phyloP scores from a whole-genome alignment of 139 green algal species.

The Coelastrella sp. region DNA sequence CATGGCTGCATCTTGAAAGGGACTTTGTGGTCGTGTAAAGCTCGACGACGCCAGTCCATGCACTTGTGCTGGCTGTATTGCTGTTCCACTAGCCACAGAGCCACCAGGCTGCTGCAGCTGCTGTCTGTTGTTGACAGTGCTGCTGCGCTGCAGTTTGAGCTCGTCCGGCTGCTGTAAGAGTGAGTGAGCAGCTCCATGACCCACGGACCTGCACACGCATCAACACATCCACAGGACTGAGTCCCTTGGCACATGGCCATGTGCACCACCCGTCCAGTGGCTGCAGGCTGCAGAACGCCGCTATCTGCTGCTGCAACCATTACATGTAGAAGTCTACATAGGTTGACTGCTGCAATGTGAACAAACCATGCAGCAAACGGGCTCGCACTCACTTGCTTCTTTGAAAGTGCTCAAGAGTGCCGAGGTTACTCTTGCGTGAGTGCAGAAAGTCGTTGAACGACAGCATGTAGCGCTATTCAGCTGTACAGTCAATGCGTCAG shows the following conservation, averaged over 20 bases:
- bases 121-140: not conserved
- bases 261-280: not conserved
- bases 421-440: not conserved
- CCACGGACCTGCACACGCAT: not conserved
- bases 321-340: not conserved
- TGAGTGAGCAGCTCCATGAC: not conserved
- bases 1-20: not conserved
- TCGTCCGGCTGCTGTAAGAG: not conserved
- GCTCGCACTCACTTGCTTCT: not conserved
- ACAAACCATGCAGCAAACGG: too few species aligned
- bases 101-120: not conserved
- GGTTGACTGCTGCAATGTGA: not conserved
- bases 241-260: not conserved
- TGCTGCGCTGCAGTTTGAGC: slow-evolving; percentile 25
- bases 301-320: not conserved
- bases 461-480: not conserved
- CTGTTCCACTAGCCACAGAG: not conserved
- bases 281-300: too few species aligned
- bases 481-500: not conserved
- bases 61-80: not conserved
- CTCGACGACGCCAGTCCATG: not conserved
- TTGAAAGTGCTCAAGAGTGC: not conserved
- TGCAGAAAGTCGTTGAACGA: slow-evolving; percentile 18
- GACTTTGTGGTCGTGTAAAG: not conserved
- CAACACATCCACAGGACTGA: not conserved